phyloP scores from a whole-genome alignment of 768 basidiomycete species.

The Lactifluus piperatus region DNA sequence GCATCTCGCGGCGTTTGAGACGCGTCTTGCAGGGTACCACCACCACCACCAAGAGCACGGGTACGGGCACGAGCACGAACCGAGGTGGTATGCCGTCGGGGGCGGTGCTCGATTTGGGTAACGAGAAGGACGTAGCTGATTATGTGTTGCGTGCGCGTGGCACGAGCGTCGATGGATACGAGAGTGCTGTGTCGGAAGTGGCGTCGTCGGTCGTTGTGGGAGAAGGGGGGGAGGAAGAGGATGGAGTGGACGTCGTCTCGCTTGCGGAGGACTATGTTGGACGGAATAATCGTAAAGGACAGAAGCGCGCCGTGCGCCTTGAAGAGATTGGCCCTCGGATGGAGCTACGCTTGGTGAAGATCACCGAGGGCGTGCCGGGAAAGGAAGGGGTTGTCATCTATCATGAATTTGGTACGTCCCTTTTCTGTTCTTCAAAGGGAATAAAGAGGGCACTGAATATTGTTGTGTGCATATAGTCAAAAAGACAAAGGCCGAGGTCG shows the following conservation, averaged over 20 bases:
- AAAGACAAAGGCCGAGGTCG: constrained; percentile 73
- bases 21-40: constrained; percentile 64
- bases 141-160: constrained; percentile 67
- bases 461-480: constrained; percentile 48
- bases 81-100: no score
- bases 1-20: constrained; percentile 86
- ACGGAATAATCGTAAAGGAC: constrained; percentile 86
- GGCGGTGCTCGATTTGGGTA: constrained; percentile 66
- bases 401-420: constrained; percentile 78
- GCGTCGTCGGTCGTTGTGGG: constrained; percentile 61
- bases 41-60: constrained; percentile 12
- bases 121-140: constrained; percentile 92
- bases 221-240: constrained; percentile 86
- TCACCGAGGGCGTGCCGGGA: constrained; percentile 88
- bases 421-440: neutral
- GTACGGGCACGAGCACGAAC: no score
- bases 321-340: constrained; percentile 95
- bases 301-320: constrained; percentile 81
- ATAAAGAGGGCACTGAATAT: neutral
- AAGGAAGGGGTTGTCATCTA: constrained; percentile 90
- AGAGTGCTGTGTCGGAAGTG: constrained; percentile 58
- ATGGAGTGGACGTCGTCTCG: constrained; percentile 72
- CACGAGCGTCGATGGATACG: constrained; percentile 54
- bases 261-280: constrained; percentile 93
- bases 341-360: constrained; percentile 89